These are phyloP conservation scores for Rhodotorula kratochvilovae DNA, from an alignment of 768 basidiomycete species.

Conservation along the genomic window DNA sequence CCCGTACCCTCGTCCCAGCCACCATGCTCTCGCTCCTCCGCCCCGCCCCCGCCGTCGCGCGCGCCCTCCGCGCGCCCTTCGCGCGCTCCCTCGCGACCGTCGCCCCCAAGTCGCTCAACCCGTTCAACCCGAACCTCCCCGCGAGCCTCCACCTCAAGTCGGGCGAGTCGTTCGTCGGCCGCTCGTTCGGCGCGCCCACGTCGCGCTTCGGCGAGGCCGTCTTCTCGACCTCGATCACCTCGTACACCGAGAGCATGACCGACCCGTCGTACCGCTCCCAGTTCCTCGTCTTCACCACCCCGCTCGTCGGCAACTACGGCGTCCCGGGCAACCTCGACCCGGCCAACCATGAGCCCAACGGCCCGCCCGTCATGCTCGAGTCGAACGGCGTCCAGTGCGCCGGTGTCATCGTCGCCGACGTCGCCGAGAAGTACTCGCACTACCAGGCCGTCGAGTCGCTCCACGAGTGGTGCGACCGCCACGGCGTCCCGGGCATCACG, in stretches of 20 bases:
- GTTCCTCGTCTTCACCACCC: constrained; percentile 96
- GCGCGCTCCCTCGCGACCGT: constrained; percentile 35
- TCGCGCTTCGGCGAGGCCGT: constrained; percentile 95
- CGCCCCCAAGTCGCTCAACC: constrained; percentile 29
- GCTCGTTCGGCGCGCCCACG: constrained; percentile 78
- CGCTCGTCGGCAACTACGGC: constrained; percentile 97
- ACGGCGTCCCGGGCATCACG: constrained; percentile 86
- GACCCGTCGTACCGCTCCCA: constrained; percentile 98
- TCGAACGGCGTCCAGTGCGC: constrained; percentile 84
- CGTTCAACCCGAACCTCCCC: constrained; percentile 53
- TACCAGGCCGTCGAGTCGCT: constrained; percentile 89
- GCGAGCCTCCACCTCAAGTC: constrained; percentile 87
- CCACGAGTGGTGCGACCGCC: constrained; percentile 83
- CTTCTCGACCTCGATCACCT: constrained; percentile 97
- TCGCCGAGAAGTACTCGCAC: constrained; percentile 92
- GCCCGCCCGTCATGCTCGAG: constrained; percentile 69
- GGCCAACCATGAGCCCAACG: constrained; percentile 58
- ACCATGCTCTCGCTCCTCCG: constrained; percentile 31
- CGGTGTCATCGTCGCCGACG: constrained; percentile 86
- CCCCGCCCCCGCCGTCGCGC: constrained; percentile 13
- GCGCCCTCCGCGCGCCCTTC: constrained; percentile 12
- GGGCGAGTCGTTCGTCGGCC: constrained; percentile 85
- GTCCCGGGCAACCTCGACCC: constrained; percentile 65
- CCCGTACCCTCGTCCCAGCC: neutral
- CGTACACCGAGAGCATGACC: constrained; percentile 99